A percentile compares a stretch with the other conserved stretches of the same genome.
Conservation (phyloP, 768 basidiomycete species). For the Suillus luteus region DNA sequence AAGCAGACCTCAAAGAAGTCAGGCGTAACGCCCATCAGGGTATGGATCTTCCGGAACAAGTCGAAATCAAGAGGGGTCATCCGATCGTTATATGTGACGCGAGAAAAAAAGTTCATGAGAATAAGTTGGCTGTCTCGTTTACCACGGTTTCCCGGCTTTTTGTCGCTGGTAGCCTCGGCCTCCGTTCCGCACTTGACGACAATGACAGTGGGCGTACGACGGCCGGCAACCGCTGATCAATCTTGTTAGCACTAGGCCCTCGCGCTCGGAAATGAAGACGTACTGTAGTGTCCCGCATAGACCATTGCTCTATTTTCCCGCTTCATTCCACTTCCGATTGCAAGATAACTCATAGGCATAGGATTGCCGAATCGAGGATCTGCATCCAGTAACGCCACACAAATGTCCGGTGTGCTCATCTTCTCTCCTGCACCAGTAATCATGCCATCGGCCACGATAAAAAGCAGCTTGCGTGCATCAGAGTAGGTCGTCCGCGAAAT, state of each 20-base stretch:
- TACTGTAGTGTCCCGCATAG: slow-evolving; percentile 99
- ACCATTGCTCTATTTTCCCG: slow-evolving; percentile 94
- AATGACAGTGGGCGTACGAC: slow-evolving; percentile 91
- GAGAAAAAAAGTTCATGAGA: slow-evolving; percentile 99
- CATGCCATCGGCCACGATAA: slow-evolving; percentile 97
- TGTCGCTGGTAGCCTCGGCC: slow-evolving; percentile 74
- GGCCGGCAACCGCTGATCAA: slow-evolving; percentile 69
- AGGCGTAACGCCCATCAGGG: slow-evolving; percentile 97
- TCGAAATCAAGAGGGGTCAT: slow-evolving; percentile 98
- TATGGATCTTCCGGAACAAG: slow-evolving; percentile 94
- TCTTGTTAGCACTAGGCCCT: slow-evolving; percentile 8
- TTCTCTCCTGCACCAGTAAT: slow-evolving; percentile 98
- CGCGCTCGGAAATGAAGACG: slow-evolving; percentile 34
- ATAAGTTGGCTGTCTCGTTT: slow-evolving; percentile 99
- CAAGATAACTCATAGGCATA: slow-evolving; percentile 88
- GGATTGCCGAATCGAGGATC: slow-evolving; percentile 97
- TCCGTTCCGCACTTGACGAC: slow-evolving; percentile 97
- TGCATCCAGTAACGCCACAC: slow-evolving; percentile 86
- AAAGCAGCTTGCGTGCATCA: slow-evolving; percentile 88
- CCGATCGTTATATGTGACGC: slow-evolving; percentile 98
- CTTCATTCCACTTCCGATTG: slow-evolving; percentile 90
- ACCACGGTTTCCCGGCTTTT: slow-evolving; percentile 97
- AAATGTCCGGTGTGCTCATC: slow-evolving; percentile 93
- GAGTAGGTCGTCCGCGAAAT: slow-evolving; percentile 91
- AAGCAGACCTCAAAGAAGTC: slow-evolving; percentile 97